A percentile compares a stretch with the other conserved stretches of the same genome.
phyloP scores from a whole-genome alignment of 345 rosid genomes.

The Bruguiera gymnorhiza region DNA sequence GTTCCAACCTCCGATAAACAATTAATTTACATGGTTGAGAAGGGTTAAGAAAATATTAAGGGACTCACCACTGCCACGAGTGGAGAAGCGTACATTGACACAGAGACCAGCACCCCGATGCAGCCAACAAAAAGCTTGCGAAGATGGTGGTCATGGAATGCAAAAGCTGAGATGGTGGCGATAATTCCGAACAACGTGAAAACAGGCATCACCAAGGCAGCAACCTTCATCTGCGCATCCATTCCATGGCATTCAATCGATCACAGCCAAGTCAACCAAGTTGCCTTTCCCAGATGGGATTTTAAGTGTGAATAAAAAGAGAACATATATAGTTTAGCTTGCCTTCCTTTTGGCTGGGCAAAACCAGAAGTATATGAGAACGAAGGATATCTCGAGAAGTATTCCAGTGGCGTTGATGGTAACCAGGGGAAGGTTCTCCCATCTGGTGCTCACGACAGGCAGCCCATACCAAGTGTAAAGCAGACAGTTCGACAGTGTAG shows the following conservation, averaged over 20 bases:
- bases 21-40: too few species aligned
- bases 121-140: constrained; percentile 69
- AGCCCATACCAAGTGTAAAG: constrained; percentile 80
- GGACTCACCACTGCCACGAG: constrained; percentile 63
- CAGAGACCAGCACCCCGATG: constrained; percentile 55
- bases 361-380: constrained; percentile 52
- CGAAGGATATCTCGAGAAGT: constrained; percentile 61
- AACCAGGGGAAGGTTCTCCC: constrained; percentile 75
- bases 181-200: constrained; percentile 34
- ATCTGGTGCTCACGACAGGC: constrained; percentile 71
- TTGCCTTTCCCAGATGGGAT: too few species aligned
- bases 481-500: constrained; percentile 64
- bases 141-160: constrained; percentile 56
- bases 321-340: constrained; percentile 2
- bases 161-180: constrained; percentile 39
- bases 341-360: constrained; percentile 60
- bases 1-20: too few species aligned
- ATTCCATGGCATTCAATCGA: background rate
- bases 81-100: constrained; percentile 74
- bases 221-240: constrained; percentile 55
- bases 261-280: too few species aligned
- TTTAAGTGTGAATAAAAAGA: too few species aligned
- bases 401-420: constrained; percentile 78
- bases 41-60: background rate
- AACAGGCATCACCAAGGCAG: constrained; percentile 30